A percentile compares a stretch with the other conserved stretches of the same genome.
Evolutionary conservation across 2,329 filamentous ascomycete species (phyloP).

Genomic region (Fusarium torulosum): DNA sequence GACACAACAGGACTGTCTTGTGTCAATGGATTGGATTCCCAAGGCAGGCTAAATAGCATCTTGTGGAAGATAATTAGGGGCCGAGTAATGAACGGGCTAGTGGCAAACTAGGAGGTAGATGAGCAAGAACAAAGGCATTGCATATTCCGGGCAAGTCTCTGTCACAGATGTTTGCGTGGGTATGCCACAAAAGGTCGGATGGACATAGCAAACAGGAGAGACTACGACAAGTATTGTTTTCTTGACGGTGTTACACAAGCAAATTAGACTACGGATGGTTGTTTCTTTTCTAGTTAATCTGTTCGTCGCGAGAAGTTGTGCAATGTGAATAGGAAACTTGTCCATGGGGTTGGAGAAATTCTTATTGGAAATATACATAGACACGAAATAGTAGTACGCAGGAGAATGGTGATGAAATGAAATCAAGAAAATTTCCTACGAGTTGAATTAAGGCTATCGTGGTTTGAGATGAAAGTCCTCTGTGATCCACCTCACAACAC

Average conservation of each 20-base stretch:
- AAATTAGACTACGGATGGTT: constrained; percentile 52
- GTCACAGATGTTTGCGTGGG: constrained; percentile 13
- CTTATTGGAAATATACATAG: constrained; percentile 41
- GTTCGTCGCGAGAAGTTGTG: constrained; percentile 41
- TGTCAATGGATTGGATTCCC: constrained; percentile 15
- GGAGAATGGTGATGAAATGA: constrained; percentile 33
- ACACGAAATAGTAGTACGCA: constrained; percentile 37
- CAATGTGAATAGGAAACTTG: constrained; percentile 38
- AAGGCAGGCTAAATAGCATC: constrained; percentile 15
- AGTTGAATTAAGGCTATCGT: not conserved
- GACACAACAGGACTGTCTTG: constrained; percentile 16
- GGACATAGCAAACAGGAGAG: constrained; percentile 35
- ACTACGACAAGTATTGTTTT: constrained; percentile 48
- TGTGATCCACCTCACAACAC: not conserved
- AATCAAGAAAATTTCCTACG: constrained; percentile 5
- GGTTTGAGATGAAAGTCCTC: not conserved
- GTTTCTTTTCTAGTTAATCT: constrained; percentile 48
- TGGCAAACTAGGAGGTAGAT: constrained; percentile 34
- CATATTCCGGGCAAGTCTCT: constrained; percentile 36
- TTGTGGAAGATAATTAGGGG: constrained; percentile 14
- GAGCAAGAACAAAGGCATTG: constrained; percentile 32
- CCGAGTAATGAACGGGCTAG: constrained; percentile 26
- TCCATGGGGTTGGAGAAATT: constrained; percentile 21
- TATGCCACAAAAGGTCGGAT: constrained; percentile 18
- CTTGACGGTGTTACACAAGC: constrained; percentile 41